A percentile compares a stretch with the other conserved stretches of the same genome.
phyloP scores from a whole-genome alignment of 176 grass and related monocot genomes.

The Musa schizocarpa region DNA sequence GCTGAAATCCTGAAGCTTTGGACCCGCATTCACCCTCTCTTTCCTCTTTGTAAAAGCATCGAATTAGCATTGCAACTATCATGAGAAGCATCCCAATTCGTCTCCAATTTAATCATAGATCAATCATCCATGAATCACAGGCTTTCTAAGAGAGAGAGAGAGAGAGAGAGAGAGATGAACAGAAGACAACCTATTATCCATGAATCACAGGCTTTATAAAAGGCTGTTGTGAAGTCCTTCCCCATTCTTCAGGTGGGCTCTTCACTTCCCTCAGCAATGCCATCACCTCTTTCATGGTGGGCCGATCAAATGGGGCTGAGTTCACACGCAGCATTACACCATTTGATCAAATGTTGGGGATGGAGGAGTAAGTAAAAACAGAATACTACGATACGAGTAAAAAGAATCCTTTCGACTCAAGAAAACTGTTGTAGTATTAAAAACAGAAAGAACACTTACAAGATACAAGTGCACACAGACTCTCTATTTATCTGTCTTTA shows the following conservation, averaged over 20 bases:
- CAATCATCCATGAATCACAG: too few relatives aligned
- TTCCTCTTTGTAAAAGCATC: background rate
- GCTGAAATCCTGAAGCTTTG: background rate
- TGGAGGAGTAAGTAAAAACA: too few relatives aligned
- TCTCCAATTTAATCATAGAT: background rate
- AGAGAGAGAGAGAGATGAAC: background rate
- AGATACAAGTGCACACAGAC: too few relatives aligned
- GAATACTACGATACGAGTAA: too few relatives aligned
- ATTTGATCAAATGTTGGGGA: too few relatives aligned
- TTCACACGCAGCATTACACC: slow-evolving; percentile 96
- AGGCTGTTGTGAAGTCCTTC: slow-evolving; percentile 78
- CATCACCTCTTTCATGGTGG: slow-evolving; percentile 96
- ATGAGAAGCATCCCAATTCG: background rate
- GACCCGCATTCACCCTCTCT: too few relatives aligned
- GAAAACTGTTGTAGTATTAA: too few relatives aligned
- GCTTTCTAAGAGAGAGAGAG: background rate
- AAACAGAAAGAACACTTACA: too few relatives aligned
- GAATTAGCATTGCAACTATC: background rate
- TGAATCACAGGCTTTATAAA: slow-evolving; percentile 50
- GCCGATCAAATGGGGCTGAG: slow-evolving; percentile 56
- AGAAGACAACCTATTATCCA: background rate
- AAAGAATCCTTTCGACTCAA: too few relatives aligned
- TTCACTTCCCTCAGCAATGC: slow-evolving; percentile 95
- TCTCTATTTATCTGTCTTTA: too few relatives aligned
- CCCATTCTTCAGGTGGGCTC: slow-evolving; percentile 83